These are phyloP conservation scores for Gymnopilus junonius DNA, from an alignment of 768 basidiomycete species.

Conservation along the genomic window DNA sequence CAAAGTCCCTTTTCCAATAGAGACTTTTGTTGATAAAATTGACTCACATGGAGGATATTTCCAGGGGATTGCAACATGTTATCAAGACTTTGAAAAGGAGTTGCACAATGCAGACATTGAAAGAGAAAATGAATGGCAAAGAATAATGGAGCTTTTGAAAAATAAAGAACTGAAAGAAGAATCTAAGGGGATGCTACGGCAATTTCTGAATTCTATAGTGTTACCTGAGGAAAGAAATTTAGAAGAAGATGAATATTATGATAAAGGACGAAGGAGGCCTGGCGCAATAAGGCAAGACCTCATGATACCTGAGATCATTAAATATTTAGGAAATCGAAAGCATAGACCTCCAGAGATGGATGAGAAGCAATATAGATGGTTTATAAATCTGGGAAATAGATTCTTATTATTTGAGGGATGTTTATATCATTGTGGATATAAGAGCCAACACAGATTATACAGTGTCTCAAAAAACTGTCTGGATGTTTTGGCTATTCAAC, in stretches of 20 bases:
- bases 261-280: not conserved
- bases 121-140: no score
- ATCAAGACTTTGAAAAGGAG: not conserved
- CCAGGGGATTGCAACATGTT: not conserved
- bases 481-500: no score
- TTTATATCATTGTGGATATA: not conserved
- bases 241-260: not conserved
- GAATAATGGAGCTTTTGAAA: no score
- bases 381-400: not conserved
- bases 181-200: not conserved
- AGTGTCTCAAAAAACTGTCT: no score
- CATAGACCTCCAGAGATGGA: not conserved
- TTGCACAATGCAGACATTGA: not conserved
- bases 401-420: not conserved
- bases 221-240: not conserved
- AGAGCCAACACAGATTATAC: constrained; percentile 25
- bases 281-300: not conserved
- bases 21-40: not conserved
- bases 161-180: no score
- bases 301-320: not conserved
- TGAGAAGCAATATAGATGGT: not conserved
- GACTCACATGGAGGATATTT: not conserved
- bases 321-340: not conserved
- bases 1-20: not conserved
- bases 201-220: not conserved